Conservation (phyloP, 2,329 filamentous ascomycete genomes). For the Fusarium albosuccineum region DNA sequence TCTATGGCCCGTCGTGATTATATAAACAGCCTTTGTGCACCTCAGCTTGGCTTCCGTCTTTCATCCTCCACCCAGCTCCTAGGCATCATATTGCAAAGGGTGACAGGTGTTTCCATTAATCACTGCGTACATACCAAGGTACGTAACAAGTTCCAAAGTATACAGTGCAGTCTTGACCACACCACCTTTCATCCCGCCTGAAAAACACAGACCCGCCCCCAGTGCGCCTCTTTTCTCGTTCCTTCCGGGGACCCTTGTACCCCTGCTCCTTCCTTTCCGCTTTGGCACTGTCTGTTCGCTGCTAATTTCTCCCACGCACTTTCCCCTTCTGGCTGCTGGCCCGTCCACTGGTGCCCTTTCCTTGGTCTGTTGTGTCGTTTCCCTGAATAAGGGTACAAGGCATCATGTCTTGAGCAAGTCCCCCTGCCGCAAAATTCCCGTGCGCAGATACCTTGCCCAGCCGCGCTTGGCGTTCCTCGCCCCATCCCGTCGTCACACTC, state of each 20-base stretch:
- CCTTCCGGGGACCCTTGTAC: slow-evolving; percentile 7
- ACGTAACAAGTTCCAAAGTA: not conserved
- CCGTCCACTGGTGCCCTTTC: slow-evolving; percentile 29
- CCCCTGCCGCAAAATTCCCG: not conserved
- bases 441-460: slow-evolving; percentile 9
- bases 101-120: too few relatives aligned
- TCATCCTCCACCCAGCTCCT: too few relatives aligned
- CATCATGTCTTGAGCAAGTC: slow-evolving; percentile 17
- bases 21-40: too few relatives aligned
- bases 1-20: too few relatives aligned
- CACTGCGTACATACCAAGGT: too few relatives aligned
- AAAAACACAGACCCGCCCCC: slow-evolving; percentile 12
- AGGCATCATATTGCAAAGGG: too few relatives aligned
- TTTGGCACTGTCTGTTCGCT: slow-evolving; percentile 28
- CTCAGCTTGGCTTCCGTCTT: too few relatives aligned
- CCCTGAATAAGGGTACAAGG: slow-evolving; percentile 34
- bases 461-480: slow-evolving; percentile 12
- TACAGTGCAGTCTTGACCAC: slow-evolving; percentile 6
- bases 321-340: slow-evolving; percentile 37
- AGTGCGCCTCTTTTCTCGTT: slow-evolving; percentile 9
- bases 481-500: slow-evolving; percentile 18
- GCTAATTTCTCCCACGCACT: slow-evolving; percentile 42
- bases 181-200: not conserved
- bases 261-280: slow-evolving; percentile 8
- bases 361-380: slow-evolving; percentile 25